Evolutionary conservation across 331 rosid genomes (phyloP).

Genomic region (Malus hybrid): DNA sequence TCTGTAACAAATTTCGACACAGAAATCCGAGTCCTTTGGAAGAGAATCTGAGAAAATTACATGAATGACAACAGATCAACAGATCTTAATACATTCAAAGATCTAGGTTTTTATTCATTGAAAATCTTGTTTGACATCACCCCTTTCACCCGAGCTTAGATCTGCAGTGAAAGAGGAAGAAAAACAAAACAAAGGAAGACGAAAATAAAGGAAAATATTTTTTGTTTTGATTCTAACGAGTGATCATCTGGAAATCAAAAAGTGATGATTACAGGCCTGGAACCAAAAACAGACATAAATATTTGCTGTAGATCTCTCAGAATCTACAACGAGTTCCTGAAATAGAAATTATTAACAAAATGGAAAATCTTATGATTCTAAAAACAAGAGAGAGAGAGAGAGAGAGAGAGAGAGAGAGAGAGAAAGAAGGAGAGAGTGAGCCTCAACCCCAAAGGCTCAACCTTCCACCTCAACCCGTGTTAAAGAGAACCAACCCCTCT

Average conservation of each 20-base stretch:
- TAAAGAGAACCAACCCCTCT: background rate
- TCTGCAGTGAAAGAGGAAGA: conserved; percentile 17
- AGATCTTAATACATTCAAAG: background rate
- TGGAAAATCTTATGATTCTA: conserved; percentile 1
- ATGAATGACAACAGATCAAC: conserved; percentile 17
- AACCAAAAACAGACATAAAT: background rate
- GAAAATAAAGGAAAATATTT: conserved; percentile 2
- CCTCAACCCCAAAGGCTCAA: background rate
- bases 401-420: background rate
- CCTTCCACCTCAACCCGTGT: background rate
- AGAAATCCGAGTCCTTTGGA: conserved; percentile 12
- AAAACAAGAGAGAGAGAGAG: background rate
- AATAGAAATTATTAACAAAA: conserved; percentile 9
- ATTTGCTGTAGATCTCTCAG: conserved; percentile 28
- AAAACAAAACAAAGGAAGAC: background rate
- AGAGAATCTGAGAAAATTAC: conserved; percentile 16
- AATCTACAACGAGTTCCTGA: conserved; percentile 25
- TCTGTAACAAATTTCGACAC: background rate
- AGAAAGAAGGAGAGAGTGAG: background rate
- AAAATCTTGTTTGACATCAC: background rate
- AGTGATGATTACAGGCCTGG: conserved; percentile 30
- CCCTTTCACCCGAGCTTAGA: conserved; percentile 18
- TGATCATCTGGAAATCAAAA: conserved; percentile 28
- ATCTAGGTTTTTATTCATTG: background rate
- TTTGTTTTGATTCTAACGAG: background rate